These are phyloP conservation scores for Populus euphratica DNA, from an alignment of 345 rosid species.

Conservation along the genomic window DNA sequence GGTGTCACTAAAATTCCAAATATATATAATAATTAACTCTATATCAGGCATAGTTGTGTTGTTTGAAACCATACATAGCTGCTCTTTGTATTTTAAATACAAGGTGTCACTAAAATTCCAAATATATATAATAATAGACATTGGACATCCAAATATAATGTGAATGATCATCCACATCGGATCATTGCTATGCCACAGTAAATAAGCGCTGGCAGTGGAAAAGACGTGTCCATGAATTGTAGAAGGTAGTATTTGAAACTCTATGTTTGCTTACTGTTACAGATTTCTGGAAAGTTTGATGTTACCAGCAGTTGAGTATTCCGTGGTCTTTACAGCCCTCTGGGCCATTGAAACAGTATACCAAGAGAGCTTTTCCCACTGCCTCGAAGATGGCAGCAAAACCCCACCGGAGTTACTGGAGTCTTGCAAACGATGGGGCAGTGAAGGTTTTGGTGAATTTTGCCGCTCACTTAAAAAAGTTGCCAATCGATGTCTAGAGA, in stretches of 20 bases:
- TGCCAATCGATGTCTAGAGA: conserved; percentile 46
- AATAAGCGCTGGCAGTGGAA: background rate
- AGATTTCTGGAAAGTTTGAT: conserved; percentile 65
- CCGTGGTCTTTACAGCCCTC: conserved; percentile 50
- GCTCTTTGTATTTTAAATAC: no score
- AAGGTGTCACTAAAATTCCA: no score
- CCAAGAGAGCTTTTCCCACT: conserved; percentile 74
- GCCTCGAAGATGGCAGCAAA: conserved; percentile 55
- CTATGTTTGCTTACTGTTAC: background rate
- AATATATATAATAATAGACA: no score
- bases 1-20: no score
- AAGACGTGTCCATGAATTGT: background rate
- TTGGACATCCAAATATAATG: background rate
- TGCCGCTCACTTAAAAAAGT: conserved; percentile 51
- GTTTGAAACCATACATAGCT: no score
- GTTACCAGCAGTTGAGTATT: conserved; percentile 51
- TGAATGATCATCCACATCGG: background rate
- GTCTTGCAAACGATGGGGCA: conserved; percentile 88
- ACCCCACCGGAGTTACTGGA: conserved; percentile 48
- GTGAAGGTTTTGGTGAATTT: conserved; percentile 50
- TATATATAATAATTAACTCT: no score
- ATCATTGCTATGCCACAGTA: background rate
- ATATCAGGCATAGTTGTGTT: no score
- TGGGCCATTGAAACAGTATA: conserved; percentile 84
- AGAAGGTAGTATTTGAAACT: background rate